Evolutionary conservation across 2,329 filamentous ascomycete genomes (phyloP).

Genomic region (Rhynchosporium secalis): DNA sequence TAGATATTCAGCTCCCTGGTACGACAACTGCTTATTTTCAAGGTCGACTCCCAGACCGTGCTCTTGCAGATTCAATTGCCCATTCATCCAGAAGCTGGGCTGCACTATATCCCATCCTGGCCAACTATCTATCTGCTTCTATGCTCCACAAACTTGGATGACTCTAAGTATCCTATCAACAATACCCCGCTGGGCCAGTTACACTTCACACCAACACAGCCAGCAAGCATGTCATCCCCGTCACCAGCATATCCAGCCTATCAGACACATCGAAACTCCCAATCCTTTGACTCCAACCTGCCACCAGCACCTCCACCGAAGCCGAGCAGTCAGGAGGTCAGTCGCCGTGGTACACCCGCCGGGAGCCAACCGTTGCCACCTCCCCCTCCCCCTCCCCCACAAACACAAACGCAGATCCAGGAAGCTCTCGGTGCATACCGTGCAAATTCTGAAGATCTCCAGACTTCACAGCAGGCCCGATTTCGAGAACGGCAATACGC

Average conservation of each 20-base stretch:
- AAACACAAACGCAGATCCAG: conserved; percentile 24
- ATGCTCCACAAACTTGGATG: no score
- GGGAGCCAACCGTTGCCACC: conserved; percentile 40
- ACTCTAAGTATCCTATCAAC: neutral
- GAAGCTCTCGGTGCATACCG: conserved; percentile 29
- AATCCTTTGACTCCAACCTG: conserved; percentile 49
- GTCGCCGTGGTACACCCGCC: conserved; percentile 64
- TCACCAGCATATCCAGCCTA: conserved; percentile 33
- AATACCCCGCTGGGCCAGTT: neutral
- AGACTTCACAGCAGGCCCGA: conserved; percentile 29
- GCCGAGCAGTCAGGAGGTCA: conserved; percentile 67
- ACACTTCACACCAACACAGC: neutral
- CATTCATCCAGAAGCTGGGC: no score
- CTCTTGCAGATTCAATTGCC: no score
- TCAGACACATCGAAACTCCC: conserved; percentile 34
- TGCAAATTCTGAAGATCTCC: conserved; percentile 24
- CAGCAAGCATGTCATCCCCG: conserved; percentile 31
- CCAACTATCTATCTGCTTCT: no score
- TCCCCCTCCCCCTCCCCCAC: conserved; percentile 23
- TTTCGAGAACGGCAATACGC: conserved; percentile 35
- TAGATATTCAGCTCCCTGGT: no score
- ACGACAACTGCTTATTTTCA: no score
- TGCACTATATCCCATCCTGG: no score
- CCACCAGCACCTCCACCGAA: conserved; percentile 74
- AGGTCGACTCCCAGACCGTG: no score